Base-by-base conservation (phyloP, 2,329 filamentous ascomycete genomes). In the Colletotrichum camelliae region DNA sequence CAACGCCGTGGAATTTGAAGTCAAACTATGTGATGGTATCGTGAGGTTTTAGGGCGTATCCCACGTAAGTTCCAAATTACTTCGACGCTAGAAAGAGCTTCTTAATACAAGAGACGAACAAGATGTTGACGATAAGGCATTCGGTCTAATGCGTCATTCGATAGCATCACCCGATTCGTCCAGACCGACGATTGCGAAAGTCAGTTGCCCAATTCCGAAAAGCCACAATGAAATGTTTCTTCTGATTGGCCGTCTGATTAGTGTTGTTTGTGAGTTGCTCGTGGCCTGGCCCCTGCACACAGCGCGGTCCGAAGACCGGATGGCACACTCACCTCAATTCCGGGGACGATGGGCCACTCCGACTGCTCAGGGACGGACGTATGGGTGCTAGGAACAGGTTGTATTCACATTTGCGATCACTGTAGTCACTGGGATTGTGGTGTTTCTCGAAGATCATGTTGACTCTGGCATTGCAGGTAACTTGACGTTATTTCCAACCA, bases 101-200 rank as follows among this genome's bases (percentile, higher is more conserved):
- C 37, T 70, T 70, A 62, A 70, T 66, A 48, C 55, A 31, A 70
- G 57, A 70, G 67, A 70, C 27, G 67, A 70, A 62, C 27, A 31
- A 48, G 10, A 12, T 15, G 5, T 10, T 27, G 27, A 15, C 13
- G 24, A 7, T 48, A 7, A 10, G 12, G n/a, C 13, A 48, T n/a
- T 62, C 67, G 24, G 33, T 39, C 29, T 18, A 16, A 16, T 27
- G 16, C 27, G 58, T 27, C 21, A 12, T 61, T 60, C 52, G 3
- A n/a, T 9, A 15, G n/a, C 24, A 18, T n/a, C 48, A 15, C 57
- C 67, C 37, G 55, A 62, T 39, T 62, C 27, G 57, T 29, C n/a
- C 18, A 16, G 15, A 13, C 67, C 67, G 37, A 35, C 13, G 31
- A 61, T 48, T 62, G 55, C 57, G 67, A 52, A 61, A 62, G 57